Conservation (phyloP, 2,329 filamentous ascomycete genomes). For the Domatiomyces catenatus region DNA sequence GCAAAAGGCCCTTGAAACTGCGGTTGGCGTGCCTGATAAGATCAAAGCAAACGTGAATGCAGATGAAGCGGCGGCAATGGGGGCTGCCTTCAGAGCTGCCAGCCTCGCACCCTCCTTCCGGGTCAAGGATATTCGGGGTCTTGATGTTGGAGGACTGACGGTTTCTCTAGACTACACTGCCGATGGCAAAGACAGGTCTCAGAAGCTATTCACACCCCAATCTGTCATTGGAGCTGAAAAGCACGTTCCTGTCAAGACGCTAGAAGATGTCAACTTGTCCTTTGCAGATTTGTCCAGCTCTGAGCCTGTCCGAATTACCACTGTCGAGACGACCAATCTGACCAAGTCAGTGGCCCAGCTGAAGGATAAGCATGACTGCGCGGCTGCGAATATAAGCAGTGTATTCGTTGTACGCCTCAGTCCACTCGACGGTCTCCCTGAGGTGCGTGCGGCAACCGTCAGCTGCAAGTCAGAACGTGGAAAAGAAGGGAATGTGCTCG, state of each 20-base stretch:
- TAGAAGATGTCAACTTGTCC: conserved; percentile 62
- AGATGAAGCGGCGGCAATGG: conserved; percentile 91
- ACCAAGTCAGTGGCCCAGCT: conserved; percentile 68
- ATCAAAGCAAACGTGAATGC: conserved; percentile 89
- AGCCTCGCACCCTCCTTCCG: conserved; percentile 87
- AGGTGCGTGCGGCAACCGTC: conserved; percentile 58
- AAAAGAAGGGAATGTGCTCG: conserved; percentile 67
- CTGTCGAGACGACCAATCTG: conserved; percentile 66
- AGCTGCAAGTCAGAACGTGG: conserved; percentile 69
- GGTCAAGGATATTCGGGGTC: conserved; percentile 84
- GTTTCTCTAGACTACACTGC: conserved; percentile 61
- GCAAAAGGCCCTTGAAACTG: conserved; percentile 68
- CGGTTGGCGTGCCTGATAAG: conserved; percentile 58
- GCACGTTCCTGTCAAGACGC: conserved; percentile 68
- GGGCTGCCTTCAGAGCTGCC: conserved; percentile 85
- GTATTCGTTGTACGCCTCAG: conserved; percentile 62
- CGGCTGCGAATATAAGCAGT: conserved; percentile 60
- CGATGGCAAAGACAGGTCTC: conserved; percentile 55
- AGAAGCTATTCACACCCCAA: conserved; percentile 67
- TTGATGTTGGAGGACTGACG: conserved; percentile 60
- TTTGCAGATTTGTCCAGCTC: conserved; percentile 58
- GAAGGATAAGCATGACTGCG: conserved; percentile 63
- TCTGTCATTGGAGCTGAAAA: conserved; percentile 67
- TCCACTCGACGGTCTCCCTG: conserved; percentile 61
- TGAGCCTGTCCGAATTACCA: conserved; percentile 45